Conservation (phyloP, 1,139 yeast species). For the Kodamaea suecica region DNA sequence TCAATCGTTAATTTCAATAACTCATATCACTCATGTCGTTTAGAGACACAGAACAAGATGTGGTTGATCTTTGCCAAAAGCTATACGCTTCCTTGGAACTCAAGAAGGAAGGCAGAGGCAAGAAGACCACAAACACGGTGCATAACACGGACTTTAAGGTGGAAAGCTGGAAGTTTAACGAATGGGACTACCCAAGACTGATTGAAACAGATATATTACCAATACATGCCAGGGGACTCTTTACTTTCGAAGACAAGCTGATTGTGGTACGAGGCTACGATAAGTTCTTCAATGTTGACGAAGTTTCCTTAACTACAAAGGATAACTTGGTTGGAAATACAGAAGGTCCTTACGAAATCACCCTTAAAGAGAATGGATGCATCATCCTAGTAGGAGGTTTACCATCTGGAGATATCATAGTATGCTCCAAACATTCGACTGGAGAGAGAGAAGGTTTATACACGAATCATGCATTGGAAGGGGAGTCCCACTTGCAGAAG, state of each 20-base stretch:
- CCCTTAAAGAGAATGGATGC: conserved; percentile 92
- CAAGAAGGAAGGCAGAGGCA: conserved; percentile 25
- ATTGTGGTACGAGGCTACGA: conserved; percentile 88
- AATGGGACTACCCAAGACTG: conserved; percentile 72
- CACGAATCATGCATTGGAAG: conserved; percentile 74
- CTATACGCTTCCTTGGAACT: conserved; percentile 15
- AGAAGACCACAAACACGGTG: conserved; percentile 18
- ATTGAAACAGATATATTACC: conserved; percentile 53
- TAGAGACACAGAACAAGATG: conserved; percentile 4
- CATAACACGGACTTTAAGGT: conserved; percentile 19
- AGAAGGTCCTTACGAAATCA: conserved; percentile 73
- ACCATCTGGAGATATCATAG: conserved; percentile 66
- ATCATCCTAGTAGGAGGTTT: conserved; percentile 80
- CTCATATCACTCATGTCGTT: not conserved
- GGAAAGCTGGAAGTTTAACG: conserved; percentile 76
- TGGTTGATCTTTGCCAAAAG: conserved; percentile 4
- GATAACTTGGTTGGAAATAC: conserved; percentile 45
- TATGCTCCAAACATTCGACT: conserved; percentile 87
- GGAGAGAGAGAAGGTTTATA: conserved; percentile 57
- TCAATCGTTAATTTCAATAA: not conserved
- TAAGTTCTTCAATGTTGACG: conserved; percentile 85
- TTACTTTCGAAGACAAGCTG: conserved; percentile 47
- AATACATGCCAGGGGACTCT: conserved; percentile 78
- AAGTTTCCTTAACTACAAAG: conserved; percentile 54
- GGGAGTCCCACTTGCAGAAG: conserved; percentile 53